Evolutionary conservation across 305 asterid species (phyloP), one percentile per base, ranked within the genome.

Genomic region (Stenogyne calaminthoides): DNA sequence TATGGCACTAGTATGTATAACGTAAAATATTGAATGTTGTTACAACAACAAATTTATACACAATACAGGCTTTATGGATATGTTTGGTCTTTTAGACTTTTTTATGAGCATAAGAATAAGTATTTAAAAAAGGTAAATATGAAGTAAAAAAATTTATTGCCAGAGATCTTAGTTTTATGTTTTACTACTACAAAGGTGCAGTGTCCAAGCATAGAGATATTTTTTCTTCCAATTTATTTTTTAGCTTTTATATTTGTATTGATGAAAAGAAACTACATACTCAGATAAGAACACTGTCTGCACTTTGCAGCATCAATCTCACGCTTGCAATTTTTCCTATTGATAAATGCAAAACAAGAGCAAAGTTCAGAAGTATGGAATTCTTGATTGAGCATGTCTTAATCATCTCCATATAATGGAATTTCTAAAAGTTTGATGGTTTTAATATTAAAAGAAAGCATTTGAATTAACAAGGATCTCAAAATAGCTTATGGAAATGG

Each of bases 261-360:
- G 64, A 59, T 12, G 46, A 47, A 73, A 58, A 61, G 49, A 58
- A 73, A 72, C 32, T 42, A 76, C 96, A 52, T 89, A 95, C 99
- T 90, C 83, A 8, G 99, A 92, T 73, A 95, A 94, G 83, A 95
- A 87, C 16, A 86, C 87, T 6, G 97, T 95, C 87, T 92, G 85
- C 98, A 92, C 77, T 87, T 81, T 0, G 96, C 96, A 42, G 91
- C 98, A 80, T 95, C 99, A 75, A 87, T 86, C 85, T 95, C 99
- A 49, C 90, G 88, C 80, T 80, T 84, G 70, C 96, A 91, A 32
- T 61, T 83, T 75, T 67, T 84, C 95, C 99, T 95, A 85, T 76
- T 66, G 25, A 73, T 14, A 74, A 46, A 47, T 64, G 71, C 64
- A 55, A 78, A 36, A 69, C 9, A 63, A 55, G 52, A 49, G 61